Evolutionary conservation across 2,329 filamentous ascomycete species (phyloP).

Genomic region (Clonostachys rosea): DNA sequence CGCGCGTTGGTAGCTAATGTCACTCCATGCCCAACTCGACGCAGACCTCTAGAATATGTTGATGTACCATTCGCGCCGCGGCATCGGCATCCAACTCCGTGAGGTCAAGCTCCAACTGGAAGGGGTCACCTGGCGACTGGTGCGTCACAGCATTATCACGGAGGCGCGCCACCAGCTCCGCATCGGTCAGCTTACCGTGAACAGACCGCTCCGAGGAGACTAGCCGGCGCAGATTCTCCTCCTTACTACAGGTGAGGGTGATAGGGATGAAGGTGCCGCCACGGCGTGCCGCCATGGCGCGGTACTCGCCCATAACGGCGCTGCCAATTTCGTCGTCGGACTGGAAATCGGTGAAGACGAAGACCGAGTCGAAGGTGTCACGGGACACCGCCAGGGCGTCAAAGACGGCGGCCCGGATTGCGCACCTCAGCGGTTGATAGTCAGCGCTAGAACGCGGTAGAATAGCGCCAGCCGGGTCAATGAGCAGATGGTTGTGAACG

Average conservation of each 20-base stretch:
- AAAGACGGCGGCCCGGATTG: slow-evolving; percentile 2
- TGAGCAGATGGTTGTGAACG: slow-evolving; percentile 6
- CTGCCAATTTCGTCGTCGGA: slow-evolving; percentile 1
- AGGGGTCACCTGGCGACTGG: neutral
- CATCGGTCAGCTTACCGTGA: neutral
- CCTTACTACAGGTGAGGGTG: neutral
- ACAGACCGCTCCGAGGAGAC: neutral
- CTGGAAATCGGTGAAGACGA: slow-evolving; percentile 7
- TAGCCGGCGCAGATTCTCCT: neutral
- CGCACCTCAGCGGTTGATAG: slow-evolving; percentile 4
- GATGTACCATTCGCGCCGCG: neutral
- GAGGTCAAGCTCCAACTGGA: neutral
- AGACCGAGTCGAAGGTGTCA: neutral
- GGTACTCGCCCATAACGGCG: slow-evolving; percentile 3
- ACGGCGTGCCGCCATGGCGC: neutral
- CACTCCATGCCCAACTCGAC: no score
- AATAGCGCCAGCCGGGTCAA: slow-evolving; percentile 3
- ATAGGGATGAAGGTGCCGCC: neutral
- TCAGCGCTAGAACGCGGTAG: slow-evolving; percentile 1
- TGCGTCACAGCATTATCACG: neutral
- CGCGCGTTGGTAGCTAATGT: no score
- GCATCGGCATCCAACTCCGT: neutral
- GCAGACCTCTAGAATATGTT: neutral
- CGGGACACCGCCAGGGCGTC: neutral
- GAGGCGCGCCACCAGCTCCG: neutral